phyloP scores from a whole-genome alignment of 129 eudicot genomes.

The Ambrosia artemisiifolia region DNA sequence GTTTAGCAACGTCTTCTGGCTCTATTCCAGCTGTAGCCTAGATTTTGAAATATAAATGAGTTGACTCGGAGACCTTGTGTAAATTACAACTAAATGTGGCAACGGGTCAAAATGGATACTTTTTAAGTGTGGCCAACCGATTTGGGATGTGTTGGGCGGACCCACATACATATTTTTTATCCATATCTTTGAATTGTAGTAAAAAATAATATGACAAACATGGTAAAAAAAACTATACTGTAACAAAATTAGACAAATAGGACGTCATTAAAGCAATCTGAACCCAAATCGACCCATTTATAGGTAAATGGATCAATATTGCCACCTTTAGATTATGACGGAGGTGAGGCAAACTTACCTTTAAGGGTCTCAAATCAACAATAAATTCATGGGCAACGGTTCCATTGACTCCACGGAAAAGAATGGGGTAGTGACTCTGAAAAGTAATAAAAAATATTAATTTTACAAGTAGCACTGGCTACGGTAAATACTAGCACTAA shows the following conservation, averaged over 20 bases:
- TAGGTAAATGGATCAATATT: background rate
- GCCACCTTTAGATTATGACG: background rate
- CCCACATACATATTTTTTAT: background rate
- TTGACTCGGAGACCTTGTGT: background rate
- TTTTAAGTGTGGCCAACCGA: background rate
- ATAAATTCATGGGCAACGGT: conserved; percentile 97
- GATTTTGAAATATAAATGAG: background rate
- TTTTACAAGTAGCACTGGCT: background rate
- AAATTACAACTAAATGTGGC: background rate
- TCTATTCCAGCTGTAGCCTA: conserved; percentile 93
- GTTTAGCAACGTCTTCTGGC: conserved; percentile 95
- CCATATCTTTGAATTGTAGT: background rate
- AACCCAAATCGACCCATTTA: background rate
- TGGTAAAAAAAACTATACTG: background rate
- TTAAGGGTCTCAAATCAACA: conserved; percentile 85
- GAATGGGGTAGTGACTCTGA: conserved; percentile 89
- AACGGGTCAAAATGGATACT: background rate
- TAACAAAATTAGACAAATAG: background rate
- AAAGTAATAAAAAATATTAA: conserved; percentile 17
- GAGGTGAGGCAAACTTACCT: conserved; percentile 42
- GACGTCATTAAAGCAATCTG: background rate
- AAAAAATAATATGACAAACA: background rate
- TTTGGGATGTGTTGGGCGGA: background rate
- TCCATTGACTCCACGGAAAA: conserved; percentile 97
- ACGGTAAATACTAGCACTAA: background rate